Base-by-base conservation (phyloP, 257 asterid species). In the Ilex aquifolium region DNA sequence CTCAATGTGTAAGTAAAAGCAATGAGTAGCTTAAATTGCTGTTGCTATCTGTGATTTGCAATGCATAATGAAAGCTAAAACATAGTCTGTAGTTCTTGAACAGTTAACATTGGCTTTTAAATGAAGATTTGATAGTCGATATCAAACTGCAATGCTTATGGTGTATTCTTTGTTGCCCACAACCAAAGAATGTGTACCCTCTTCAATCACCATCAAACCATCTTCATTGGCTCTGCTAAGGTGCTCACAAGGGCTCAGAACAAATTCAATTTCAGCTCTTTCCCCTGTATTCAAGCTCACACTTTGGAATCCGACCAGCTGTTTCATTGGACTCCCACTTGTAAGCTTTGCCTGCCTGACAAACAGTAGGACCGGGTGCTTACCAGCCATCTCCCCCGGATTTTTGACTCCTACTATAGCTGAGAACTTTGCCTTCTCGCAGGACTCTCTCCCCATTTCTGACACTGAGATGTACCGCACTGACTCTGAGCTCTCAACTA, bases 241-340 rank as follows among this genome's bases (percentile, higher is more conserved):
- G 74, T 87, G 95, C 72, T 87, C 78, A 59, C 97, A 90, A 10
- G 95, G 95, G 69, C 70, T 75, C 77, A 90, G 57, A 13, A 69
- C 66, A 63, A 84, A 90, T 53, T 75, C 76, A 16, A 87, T 15
- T 55, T 78, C 59, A 31, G 64, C 69, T 63, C 74, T 78, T 31
- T 80, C 84, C 14, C 80, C 79, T 1, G 79, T 80, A 6, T 80
- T 61, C 42, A 87, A 69, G 49, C 70, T 78, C 74, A 84, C 77
- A 29, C 86, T 85, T 57, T 80, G 72, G 56, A 90, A 90, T 44
- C 90, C 95, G 17, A 78, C 84, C 80, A 90, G 36, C 57, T 85
- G 85, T 70, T 83, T 90, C 56, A 74, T 31, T 1, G 85, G 77
- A n/a, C 21, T 65, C 31, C 74, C 80, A 8, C 69, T 44, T 16